Evolutionary conservation across 345 rosid genomes (phyloP).

Genomic region (Clarkia xantiana): DNA sequence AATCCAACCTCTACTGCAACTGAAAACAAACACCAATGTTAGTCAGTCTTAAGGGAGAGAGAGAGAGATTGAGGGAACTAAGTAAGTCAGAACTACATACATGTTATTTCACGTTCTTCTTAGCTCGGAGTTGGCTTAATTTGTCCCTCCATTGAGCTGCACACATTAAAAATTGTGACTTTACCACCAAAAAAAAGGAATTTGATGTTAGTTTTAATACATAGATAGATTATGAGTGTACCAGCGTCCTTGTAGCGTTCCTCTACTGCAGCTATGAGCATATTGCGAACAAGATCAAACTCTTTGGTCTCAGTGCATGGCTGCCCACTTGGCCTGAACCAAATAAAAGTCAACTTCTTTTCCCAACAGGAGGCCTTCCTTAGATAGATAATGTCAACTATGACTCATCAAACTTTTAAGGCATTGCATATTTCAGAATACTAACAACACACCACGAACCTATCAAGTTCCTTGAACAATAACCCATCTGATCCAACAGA

Average conservation of each 20-base stretch:
- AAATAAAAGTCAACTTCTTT: slow-evolving; percentile 4
- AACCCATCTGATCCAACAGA: slow-evolving; percentile 55
- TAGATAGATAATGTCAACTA: not conserved
- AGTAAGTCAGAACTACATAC: slow-evolving; percentile 8
- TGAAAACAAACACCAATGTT: no score
- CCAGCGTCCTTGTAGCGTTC: slow-evolving; percentile 92
- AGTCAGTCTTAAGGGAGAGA: no score
- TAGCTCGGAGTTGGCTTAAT: slow-evolving; percentile 73
- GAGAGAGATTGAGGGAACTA: no score
- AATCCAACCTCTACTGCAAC: no score
- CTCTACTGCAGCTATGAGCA: slow-evolving; percentile 69
- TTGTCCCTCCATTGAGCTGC: slow-evolving; percentile 94
- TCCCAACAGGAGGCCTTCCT: not conserved
- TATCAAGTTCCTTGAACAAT: slow-evolving; percentile 61
- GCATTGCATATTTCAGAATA: no score
- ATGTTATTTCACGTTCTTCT: slow-evolving; percentile 63
- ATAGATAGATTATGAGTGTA: slow-evolving; percentile 9
- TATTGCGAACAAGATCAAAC: slow-evolving; percentile 61
- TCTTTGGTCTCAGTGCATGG: slow-evolving; percentile 85
- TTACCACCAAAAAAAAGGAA: no score
- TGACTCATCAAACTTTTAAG: no score
- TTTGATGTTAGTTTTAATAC: not conserved
- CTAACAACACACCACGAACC: slow-evolving; percentile 20
- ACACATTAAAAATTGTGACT: not conserved
- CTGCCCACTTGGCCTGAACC: slow-evolving; percentile 70